Conservation (phyloP, 805 yeast species). For the Teunomyces funiuensis region DNA sequence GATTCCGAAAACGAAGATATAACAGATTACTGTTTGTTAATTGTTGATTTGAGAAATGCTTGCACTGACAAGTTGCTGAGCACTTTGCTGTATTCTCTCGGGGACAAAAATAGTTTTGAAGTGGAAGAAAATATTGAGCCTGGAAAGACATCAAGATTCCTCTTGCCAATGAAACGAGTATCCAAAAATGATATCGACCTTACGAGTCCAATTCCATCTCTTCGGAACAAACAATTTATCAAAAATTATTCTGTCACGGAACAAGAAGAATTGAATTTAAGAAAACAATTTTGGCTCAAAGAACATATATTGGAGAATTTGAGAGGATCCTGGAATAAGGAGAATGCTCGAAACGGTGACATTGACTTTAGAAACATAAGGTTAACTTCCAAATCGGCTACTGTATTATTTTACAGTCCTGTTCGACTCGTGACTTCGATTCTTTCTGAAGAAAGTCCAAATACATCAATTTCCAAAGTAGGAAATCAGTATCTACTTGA, state of each 20-base stretch:
- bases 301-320: conserved; percentile 59
- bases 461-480: conserved; percentile 12
- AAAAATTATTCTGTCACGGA: conserved; percentile 53
- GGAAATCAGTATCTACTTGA: conserved; percentile 34
- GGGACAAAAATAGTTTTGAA: conserved; percentile 19
- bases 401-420: conserved; percentile 42
- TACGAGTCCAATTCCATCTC: conserved; percentile 63
- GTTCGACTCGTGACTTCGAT: conserved; percentile 13
- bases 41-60: conserved; percentile 77
- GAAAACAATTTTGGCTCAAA: conserved; percentile 80
- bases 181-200: conserved; percentile 42
- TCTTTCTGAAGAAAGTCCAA: conserved; percentile 12
- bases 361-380: conserved; percentile 69
- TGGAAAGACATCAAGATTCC: conserved; percentile 46
- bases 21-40: conserved; percentile 59
- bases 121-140: conserved; percentile 32
- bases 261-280: conserved; percentile 56
- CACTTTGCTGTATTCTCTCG: conserved; percentile 32
- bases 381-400: conserved; percentile 60
- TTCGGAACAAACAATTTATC: conserved; percentile 68
- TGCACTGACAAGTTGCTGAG: conserved; percentile 59
- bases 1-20: conserved; percentile 23
- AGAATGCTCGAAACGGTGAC: conserved; percentile 44
- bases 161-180: conserved; percentile 68
- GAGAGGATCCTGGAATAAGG: conserved; percentile 63